Evolutionary conservation across 208 protist genomes (phyloP).

Genomic region (Strigomonas oncopelti): DNA sequence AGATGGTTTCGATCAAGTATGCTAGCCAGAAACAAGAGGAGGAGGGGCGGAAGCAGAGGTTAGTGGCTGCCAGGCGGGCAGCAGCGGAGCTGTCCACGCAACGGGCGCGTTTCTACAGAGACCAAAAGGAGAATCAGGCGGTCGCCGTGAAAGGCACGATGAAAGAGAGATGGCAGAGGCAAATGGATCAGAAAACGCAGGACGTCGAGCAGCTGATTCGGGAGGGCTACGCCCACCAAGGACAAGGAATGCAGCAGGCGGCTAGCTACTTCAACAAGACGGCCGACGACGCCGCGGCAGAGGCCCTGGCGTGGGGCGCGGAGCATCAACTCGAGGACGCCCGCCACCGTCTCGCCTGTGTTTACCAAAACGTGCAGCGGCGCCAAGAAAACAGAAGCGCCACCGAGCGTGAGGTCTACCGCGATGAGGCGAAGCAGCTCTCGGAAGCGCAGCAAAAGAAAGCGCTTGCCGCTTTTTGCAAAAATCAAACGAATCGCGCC

Average conservation of each 20-base stretch:
- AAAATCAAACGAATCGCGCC: neutral
- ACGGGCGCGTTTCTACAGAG: slow-evolving; percentile 41
- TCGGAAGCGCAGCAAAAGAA: neutral
- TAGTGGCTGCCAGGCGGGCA: slow-evolving; percentile 41
- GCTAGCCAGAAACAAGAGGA: slow-evolving; percentile 37
- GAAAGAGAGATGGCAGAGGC: slow-evolving; percentile 29
- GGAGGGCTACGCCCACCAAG: slow-evolving; percentile 18
- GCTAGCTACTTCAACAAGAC: slow-evolving; percentile 14
- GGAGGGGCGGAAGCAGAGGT: slow-evolving; percentile 42
- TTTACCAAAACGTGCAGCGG: slow-evolving; percentile 3
- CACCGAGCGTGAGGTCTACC: neutral
- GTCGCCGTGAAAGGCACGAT: slow-evolving; percentile 26
- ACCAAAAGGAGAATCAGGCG: slow-evolving; percentile 41
- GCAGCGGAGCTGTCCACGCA: slow-evolving; percentile 37
- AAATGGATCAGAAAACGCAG: slow-evolving; percentile 20
- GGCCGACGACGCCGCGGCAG: slow-evolving; percentile 17
- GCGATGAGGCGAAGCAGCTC: neutral
- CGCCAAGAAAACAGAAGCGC: neutral
- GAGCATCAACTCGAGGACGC: slow-evolving; percentile 46
- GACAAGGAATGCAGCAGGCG: slow-evolving; percentile 30
- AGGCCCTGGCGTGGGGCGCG: slow-evolving; percentile 52
- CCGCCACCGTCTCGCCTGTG: slow-evolving; percentile 47
- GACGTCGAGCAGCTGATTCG: slow-evolving; percentile 30
- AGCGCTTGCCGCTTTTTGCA: neutral
- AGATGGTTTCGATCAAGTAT: slow-evolving; percentile 8